Evolutionary conservation across 495 filamentous ascomycete genomes (phyloP), one percentile per base, ranked within the genome.

Genomic region (Jackrogersella multiformis): DNA sequence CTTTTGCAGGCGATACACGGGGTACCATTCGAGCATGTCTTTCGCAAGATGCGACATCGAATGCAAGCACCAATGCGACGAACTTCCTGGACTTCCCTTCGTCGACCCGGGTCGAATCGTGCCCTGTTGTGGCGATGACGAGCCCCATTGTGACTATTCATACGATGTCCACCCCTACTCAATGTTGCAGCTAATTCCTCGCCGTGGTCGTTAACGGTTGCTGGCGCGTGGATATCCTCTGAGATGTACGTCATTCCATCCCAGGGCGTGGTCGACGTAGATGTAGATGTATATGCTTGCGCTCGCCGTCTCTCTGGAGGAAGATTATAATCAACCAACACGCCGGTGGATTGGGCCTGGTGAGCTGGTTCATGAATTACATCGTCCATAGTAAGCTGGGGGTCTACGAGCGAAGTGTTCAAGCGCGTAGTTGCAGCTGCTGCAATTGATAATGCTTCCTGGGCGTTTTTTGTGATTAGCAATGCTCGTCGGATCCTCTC

Each of bases 21-120:
- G n/a, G 81, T 88, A 24, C 90, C 91, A 12, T 86, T 86, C 3
- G 91, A 94, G 70, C 92, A 96, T 1, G 90, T 89, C 77, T 96
- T 96, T 71, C 92, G 90, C 9, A 96, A 79, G 80, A 96, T 93
- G 2, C 91, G 85, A 77, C 92, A 96, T 44, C 92, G 86, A 55
- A 94, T 92, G 69, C 92, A 96, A 12, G 92, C 92, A 18, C 92
- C 92, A 23, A 86, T 83, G 70, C 92, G 92, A 23, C 92, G 85
- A 26, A 95, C 87, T 69, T 89, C 88, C 69, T 92, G 89, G 2
- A 96, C 91, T 73, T 96, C 89, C 70, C 88, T 88, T 48, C 92
- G 85, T 54, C 92, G 79, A 2, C 78, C 79, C 5, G 87, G 82
- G 38, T 86, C 84, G 71, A 95, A 96, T 30, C 87, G 81, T 0